Evolutionary conservation across 2,329 filamentous ascomycete species (phyloP).

Genomic region (Fusarium pseudograminearum): DNA sequence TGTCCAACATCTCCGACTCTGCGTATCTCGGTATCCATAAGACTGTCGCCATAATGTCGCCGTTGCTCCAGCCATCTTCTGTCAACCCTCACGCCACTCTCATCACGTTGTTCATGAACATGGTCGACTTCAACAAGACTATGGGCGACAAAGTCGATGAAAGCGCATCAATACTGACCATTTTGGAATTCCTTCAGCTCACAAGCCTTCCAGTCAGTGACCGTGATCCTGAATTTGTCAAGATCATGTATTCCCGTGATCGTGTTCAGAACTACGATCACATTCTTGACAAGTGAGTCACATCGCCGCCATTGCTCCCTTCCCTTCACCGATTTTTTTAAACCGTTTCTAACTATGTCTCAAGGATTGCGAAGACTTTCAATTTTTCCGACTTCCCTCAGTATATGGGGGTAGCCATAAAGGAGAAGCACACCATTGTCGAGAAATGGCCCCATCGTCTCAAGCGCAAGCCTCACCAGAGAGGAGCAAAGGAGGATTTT

Average conservation of each 20-base stretch:
- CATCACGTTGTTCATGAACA: slow-evolving; percentile 21
- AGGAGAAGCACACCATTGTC: slow-evolving; percentile 18
- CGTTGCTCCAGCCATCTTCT: background rate
- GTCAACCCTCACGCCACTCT: slow-evolving; percentile 25
- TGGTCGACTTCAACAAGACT: background rate
- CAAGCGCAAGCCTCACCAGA: background rate
- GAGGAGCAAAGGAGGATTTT: slow-evolving; percentile 6
- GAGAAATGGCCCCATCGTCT: slow-evolving; percentile 20
- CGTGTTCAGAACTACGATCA: background rate
- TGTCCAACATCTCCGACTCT: slow-evolving; percentile 14
- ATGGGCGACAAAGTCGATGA: background rate
- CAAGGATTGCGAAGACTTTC: background rate
- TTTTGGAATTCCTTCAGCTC: background rate
- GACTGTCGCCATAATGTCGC: background rate
- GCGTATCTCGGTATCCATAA: background rate
- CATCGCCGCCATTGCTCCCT: too few relatives aligned
- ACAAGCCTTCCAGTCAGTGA: background rate
- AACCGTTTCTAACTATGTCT: background rate
- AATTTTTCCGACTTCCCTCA: background rate
- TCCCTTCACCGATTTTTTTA: too few relatives aligned
- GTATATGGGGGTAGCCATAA: background rate
- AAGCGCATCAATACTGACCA: background rate
- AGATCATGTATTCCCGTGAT: background rate
- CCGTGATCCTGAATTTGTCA: background rate
- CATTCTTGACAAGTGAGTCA: background rate